Evolutionary conservation across 164 flowering plant genomes (phyloP), one percentile per base, ranked within the genome.

Genomic region (Sedum album): DNA sequence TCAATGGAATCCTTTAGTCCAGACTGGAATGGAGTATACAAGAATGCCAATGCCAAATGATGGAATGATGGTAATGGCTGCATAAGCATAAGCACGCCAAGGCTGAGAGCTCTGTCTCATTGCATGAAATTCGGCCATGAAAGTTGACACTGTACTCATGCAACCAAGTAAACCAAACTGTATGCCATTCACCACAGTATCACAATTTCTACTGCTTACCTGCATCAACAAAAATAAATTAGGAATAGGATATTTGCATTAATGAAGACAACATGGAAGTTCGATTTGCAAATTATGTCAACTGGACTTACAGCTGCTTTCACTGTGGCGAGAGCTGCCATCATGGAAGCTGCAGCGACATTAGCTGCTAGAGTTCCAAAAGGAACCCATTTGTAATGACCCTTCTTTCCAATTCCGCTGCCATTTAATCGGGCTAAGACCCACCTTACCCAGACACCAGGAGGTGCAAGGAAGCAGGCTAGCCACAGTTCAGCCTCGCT

Each of bases 391-490:
- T 80, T 91, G 63, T 83, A 38, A 20, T 11, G 33, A 30, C 84
- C 81, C 5, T 66, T 62, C 65, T 64, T 78, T 53, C 97, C 95
- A 31, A 94, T 64, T 15, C 97, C 97, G 38, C 82, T 81, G 23
- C 96, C 99, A 79, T 94, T 94, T 5, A 86, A 73, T 57, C 96
- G 80, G 5, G 97, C 92, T 69, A 90, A 77, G 73, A 76, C 79
- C 97, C 97, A 94, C 75, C 99, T 82, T 44, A 79, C 66, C 99
- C 99, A 94, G 61, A 94, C 97, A 60, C 99, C 99, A 13, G 73
- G 70, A 1, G 97, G 89, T 33, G 82, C 97, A 46, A 91, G 91
- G 53, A 94, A 31, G 80, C 97, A 91, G 67, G 82, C 99, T 66
- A 94, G 66, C 92, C 89, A 89, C 44, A 94, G 78, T 70, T 84